Percentiles rank a stretch among this genome's conserved stretches.
phyloP scores from a whole-genome alignment of 1,284 basidiomycete species.

The Termitomyces sp. region DNA sequence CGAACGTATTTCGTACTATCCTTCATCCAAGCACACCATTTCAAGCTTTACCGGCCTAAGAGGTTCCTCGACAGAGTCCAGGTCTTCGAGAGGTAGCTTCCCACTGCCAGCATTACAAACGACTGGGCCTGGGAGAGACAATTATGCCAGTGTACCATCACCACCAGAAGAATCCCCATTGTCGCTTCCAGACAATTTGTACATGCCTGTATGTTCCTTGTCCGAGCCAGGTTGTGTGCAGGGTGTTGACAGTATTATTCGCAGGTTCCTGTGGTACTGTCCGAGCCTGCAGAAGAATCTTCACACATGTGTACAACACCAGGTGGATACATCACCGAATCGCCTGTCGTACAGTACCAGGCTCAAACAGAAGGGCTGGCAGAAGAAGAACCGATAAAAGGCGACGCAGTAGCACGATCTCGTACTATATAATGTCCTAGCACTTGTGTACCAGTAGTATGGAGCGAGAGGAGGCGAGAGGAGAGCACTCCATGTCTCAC shows the following conservation, averaged over 20 bases:
- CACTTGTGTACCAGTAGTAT: too few relatives aligned
- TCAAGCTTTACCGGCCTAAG: constrained; percentile 10
- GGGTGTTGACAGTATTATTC: not conserved
- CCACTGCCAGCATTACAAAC: not conserved
- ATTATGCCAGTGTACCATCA: not conserved
- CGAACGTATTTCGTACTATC: constrained; percentile 5
- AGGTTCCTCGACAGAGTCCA: not conserved
- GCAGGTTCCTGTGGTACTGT: constrained; percentile 18
- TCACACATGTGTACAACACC: constrained; percentile 18
- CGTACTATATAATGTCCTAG: not conserved
- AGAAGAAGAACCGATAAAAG: not conserved
- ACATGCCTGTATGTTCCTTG: constrained; percentile 13
- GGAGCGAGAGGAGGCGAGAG: too few relatives aligned
- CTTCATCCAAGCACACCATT: constrained; percentile 1
- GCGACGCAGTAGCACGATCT: not conserved
- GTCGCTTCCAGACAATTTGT: constrained; percentile 15
- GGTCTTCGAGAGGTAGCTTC: not conserved
- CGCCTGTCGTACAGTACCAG: not conserved
- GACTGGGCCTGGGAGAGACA: not conserved
- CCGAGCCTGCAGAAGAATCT: constrained; percentile 24
- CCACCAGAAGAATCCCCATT: constrained; percentile 5
- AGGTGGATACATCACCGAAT: constrained; percentile 11
- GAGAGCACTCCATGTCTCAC: too few relatives aligned
- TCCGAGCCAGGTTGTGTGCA: not conserved
- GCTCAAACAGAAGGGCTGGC: not conserved